Conservation (phyloP, 257 asterid genomes). For the Plantago elongata region DNA sequence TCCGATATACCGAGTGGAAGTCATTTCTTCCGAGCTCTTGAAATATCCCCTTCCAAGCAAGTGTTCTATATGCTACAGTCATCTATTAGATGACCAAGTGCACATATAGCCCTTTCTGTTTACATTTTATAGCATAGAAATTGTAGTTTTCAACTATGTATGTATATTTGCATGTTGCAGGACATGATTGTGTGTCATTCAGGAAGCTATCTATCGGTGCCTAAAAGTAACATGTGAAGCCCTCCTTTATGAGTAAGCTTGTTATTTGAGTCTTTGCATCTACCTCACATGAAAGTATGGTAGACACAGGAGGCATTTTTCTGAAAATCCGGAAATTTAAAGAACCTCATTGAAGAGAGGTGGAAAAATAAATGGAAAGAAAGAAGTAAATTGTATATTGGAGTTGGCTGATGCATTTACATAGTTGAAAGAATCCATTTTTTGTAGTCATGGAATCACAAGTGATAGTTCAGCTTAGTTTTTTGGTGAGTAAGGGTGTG, state of each 20-base stretch:
- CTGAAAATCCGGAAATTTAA: slow-evolving; percentile 7
- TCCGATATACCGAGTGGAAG: background rate
- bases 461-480: too few relatives aligned
- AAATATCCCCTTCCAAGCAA: background rate
- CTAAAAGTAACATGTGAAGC: slow-evolving; percentile 58
- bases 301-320: slow-evolving; percentile 24
- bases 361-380: background rate
- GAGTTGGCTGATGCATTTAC: too few relatives aligned
- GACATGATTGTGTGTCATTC: slow-evolving; percentile 50
- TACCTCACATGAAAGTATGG: slow-evolving; percentile 26
- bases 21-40: background rate
- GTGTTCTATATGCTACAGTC: slow-evolving; percentile 10
- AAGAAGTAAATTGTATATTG: background rate
- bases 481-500: too few relatives aligned
- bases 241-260: slow-evolving; percentile 70
- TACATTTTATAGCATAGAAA: slow-evolving; percentile 30
- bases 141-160: slow-evolving; percentile 52
- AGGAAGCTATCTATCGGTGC: slow-evolving; percentile 61
- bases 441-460: too few relatives aligned
- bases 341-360: background rate
- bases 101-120: slow-evolving; percentile 12
- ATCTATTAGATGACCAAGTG: slow-evolving; percentile 8
- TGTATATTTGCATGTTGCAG: slow-evolving; percentile 81
- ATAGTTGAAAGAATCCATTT: too few relatives aligned
- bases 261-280: slow-evolving; percentile 48